Evolutionary conservation across 805 yeast genomes (phyloP).

Genomic region (Teunomyces pallodes): DNA sequence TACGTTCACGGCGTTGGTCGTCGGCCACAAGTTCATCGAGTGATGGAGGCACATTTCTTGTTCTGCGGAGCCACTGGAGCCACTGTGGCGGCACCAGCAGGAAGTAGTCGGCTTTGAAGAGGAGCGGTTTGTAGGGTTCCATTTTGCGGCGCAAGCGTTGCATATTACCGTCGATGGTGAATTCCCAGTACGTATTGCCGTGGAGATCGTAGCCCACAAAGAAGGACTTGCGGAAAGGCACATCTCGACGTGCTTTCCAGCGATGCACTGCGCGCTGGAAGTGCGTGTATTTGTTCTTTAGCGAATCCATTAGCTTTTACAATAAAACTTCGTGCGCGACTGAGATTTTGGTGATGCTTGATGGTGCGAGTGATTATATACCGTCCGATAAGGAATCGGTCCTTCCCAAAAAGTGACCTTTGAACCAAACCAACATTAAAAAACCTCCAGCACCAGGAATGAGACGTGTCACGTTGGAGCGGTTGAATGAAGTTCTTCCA

Average conservation of each 20-base stretch:
- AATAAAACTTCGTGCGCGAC: neutral
- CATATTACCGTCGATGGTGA: constrained; percentile 52
- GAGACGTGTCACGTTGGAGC: constrained; percentile 10
- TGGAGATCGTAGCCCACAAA: constrained; percentile 77
- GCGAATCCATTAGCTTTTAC: constrained; percentile 42
- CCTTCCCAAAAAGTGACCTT: neutral
- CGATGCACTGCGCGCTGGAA: constrained; percentile 50
- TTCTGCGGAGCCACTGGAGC: constrained; percentile 76
- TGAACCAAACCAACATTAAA: neutral
- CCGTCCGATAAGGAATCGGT: neutral
- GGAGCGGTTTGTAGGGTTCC: constrained; percentile 49
- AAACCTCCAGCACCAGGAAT: neutral
- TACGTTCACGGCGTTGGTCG: constrained; percentile 49
- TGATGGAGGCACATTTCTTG: constrained; percentile 59
- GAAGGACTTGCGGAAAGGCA: constrained; percentile 69
- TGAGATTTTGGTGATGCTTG: neutral
- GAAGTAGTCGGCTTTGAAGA: constrained; percentile 57
- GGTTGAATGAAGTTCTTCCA: constrained; percentile 32
- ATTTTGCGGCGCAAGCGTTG: constrained; percentile 59
- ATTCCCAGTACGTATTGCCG: constrained; percentile 87
- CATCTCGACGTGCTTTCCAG: constrained; percentile 58
- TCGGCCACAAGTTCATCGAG: constrained; percentile 61
- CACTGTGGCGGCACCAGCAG: constrained; percentile 66
- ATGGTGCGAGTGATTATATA: neutral
- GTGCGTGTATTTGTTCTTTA: constrained; percentile 47